Conservation (phyloP, 495 filamentous ascomycete genomes). For the Penicillium antarcticum region DNA sequence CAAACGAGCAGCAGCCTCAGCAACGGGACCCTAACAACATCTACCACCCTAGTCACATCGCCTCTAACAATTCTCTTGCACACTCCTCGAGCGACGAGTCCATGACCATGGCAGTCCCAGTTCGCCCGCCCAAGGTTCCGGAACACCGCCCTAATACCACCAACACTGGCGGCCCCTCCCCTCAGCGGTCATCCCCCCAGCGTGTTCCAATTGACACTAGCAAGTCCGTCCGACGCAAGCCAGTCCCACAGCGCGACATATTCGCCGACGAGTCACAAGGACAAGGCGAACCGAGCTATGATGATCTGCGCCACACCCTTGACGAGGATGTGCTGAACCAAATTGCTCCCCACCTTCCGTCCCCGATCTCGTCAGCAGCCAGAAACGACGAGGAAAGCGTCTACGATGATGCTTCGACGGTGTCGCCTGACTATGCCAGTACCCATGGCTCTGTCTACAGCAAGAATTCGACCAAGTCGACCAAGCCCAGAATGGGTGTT, state of each 20-base stretch:
- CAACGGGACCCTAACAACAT: not conserved
- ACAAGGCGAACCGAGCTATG: constrained; percentile 49
- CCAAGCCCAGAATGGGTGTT: constrained; percentile 75
- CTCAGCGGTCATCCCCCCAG: not conserved
- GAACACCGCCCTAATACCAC: constrained; percentile 19
- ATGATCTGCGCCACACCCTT: constrained; percentile 62
- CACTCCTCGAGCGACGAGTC: constrained; percentile 22
- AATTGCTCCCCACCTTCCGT: constrained; percentile 34
- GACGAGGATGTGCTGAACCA: constrained; percentile 62
- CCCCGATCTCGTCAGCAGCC: constrained; percentile 25
- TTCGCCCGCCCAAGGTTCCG: constrained; percentile 11
- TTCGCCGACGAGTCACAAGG: constrained; percentile 5
- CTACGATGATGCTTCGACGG: constrained; percentile 48
- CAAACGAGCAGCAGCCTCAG: constrained; percentile 12
- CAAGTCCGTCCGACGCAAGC: constrained; percentile 58
- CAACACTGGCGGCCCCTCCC: constrained; percentile 14
- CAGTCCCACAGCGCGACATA: constrained; percentile 47
- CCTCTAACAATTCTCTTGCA: constrained; percentile 6
- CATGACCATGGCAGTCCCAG: constrained; percentile 10
- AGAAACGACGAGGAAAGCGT: constrained; percentile 43
- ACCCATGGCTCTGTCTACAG: constrained; percentile 63
- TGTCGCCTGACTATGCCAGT: constrained; percentile 66
- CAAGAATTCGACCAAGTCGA: constrained; percentile 53
- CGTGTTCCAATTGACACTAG: constrained; percentile 34
- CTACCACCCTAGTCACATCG: not conserved